Evolutionary conservation across 2,329 filamentous ascomycete genomes (phyloP).

Genomic region (Juglanconis sp.): DNA sequence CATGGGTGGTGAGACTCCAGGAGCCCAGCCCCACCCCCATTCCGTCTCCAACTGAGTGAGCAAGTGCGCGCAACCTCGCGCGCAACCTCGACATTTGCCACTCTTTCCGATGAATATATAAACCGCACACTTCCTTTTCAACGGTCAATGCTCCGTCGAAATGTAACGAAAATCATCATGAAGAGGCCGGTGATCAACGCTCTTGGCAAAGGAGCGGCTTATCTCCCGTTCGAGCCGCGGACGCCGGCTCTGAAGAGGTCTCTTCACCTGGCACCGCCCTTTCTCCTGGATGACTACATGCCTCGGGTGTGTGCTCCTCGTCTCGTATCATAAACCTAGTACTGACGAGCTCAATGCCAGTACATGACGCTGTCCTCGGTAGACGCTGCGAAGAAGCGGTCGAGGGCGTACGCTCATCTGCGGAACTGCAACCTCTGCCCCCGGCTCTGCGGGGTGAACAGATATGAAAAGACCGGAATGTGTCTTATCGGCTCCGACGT

Average conservation of each 20-base stretch:
- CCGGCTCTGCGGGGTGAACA: constrained; percentile 72
- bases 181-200: neutral
- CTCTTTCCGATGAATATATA: neutral
- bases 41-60: neutral
- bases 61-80: neutral
- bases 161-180: neutral
- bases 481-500: constrained; percentile 74
- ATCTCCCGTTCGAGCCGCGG: neutral
- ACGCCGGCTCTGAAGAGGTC: constrained; percentile 4
- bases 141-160: neutral
- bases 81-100: neutral
- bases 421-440: constrained; percentile 80
- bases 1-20: neutral
- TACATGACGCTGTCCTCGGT: constrained; percentile 66
- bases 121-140: neutral
- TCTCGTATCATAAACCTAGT: neutral
- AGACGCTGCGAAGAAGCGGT: constrained; percentile 71
- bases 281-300: constrained; percentile 70
- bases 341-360: neutral
- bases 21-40: neutral
- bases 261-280: constrained; percentile 59
- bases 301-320: constrained; percentile 43
- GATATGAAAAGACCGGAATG: constrained; percentile 74
- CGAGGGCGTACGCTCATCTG: constrained; percentile 70
- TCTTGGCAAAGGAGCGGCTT: neutral